A percentile compares a stretch with the other conserved stretches of the same genome.
Evolutionary conservation across 192 early-diverging fungal species (phyloP).

Genomic region (Linnemannia exigua): DNA sequence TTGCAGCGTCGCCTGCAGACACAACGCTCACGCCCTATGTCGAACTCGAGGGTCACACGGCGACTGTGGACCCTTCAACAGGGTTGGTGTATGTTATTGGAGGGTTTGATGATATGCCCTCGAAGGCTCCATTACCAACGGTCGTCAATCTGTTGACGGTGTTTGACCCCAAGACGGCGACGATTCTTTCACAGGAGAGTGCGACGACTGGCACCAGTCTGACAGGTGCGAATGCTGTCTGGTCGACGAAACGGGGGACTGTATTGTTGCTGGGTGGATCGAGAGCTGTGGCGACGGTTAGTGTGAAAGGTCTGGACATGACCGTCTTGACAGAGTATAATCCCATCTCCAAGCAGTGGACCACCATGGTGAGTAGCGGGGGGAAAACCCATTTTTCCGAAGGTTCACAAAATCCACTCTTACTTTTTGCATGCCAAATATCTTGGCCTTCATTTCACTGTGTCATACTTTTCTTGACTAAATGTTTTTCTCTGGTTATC

Average conservation of each 20-base stretch:
- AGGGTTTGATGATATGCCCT: slow-evolving; percentile 4
- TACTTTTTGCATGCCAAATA: too few relatives aligned
- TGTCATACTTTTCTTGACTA: too few relatives aligned
- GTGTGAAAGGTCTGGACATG: slow-evolving; percentile 10
- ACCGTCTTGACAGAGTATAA: slow-evolving; percentile 17
- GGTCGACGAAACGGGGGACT: slow-evolving; percentile 23
- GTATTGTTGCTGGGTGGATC: slow-evolving; percentile 43
- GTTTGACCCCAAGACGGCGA: slow-evolving; percentile 14
- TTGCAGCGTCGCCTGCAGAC: neutral
- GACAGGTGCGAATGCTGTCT: slow-evolving; percentile 28
- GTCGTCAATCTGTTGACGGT: slow-evolving; percentile 17
- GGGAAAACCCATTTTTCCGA: too few relatives aligned
- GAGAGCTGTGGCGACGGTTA: neutral
- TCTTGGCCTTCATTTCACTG: too few relatives aligned
- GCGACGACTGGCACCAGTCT: slow-evolving; percentile 11
- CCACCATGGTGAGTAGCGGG: neutral
- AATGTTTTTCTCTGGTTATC: too few relatives aligned
- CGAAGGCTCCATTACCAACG: neutral
- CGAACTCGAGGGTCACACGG: slow-evolving; percentile 28
- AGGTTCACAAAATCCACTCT: too few relatives aligned
- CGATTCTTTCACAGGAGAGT: neutral
- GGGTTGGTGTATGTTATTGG: slow-evolving; percentile 44
- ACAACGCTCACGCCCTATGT: neutral
- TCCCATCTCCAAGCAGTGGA: slow-evolving; percentile 10
- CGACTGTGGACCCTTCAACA: slow-evolving; percentile 15